Evolutionary conservation across 1,284 basidiomycete species (phyloP), one percentile per base, ranked within the genome.

Genomic region (Cutaneotrichosporon dermatis): DNA sequence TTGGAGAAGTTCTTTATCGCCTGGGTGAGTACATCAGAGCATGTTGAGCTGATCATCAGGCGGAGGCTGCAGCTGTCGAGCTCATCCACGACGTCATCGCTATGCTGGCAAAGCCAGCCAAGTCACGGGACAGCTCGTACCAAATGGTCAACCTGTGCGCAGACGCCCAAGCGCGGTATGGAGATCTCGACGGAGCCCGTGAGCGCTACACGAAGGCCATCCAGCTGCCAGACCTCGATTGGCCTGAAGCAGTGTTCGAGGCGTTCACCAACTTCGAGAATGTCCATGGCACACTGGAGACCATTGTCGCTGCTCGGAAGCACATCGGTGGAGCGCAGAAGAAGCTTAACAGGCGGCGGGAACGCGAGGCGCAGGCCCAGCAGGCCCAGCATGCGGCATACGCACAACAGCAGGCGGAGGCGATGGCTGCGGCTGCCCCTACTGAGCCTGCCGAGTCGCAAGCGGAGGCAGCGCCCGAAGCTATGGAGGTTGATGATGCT

Each of bases 161-260:
- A 0, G 67, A 66, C 37, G 60, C 79, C 37, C 74, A 80, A 40
- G 73, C 69, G 73, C 85, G 84, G 63, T 80, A 84, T 33, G 80
- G 83, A 49, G 80, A 83, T 62, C 79, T 85, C 60, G 81, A 83
- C 10, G 79, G 83, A 53, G 88, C 87, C 1, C 84, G 90, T 40
- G 80, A 82, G 33, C 79, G 85, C 4, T 92, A 89, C 76, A 78
- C 80, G 15, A 83, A 86, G 58, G 80, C 87, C 11, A 83, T 85
- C 8, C 70, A 64, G 55, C 79, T 81, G 48, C 65, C 68, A 5
- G 88, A 87, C 72, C 69, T 95, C 44, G 93, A 97, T 76, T 96
- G 92, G 88, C 91, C 93, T 0, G 92, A 96, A 75, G 88, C 86
- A 3, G 80, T 98, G 5, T 91, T 91, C 84, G 89, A 93, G 60